Evolutionary conservation across 352 stramenopile species (phyloP), one percentile per base, ranked within the genome.

Genomic region (Phytophthora vignae): DNA sequence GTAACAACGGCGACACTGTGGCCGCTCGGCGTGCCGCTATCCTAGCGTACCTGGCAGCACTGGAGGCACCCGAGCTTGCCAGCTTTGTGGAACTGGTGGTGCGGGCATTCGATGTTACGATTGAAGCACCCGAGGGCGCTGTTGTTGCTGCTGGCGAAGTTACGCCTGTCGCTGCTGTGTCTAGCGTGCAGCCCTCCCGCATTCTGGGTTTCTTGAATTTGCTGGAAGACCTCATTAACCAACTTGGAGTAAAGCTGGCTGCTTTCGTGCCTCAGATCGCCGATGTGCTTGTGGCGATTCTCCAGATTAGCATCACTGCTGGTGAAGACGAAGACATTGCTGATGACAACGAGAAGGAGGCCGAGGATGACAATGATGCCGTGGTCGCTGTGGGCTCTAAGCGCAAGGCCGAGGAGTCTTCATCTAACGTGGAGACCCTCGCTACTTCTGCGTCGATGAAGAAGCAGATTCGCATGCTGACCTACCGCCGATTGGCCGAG

Each of bases 201-300:
- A 87, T 95, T 25, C 81, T 97, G 22, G 93, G 93, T 36, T 98
- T 98, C 67, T 75, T 98, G 44, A 97, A 98, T 53, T 64, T 98
- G 46, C 59, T 97, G 29, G 86, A 97, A 46, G 92, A 97, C 57
- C 74, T 98, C 7, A 86, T 97, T 10, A 78, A 67, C 0, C 93
- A 98, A 71, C 79, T 98, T 9, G 91, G 91, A 10, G 85, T 96
- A 0, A 94, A 96, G 69, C 69, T 97, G 46, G 69, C 90, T 21
- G 64, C 78, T 22, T 98, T 96, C 48, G 80, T 97, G n/a, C 87
- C 89, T 22, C 71, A 73, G 7, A 77, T 98, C 36, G 81, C 92
- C 3, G 76, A 94, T 46, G 67, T 98, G 25, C 70, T 97, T 29
- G 22, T 97, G 38, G 79, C 87, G 1, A 89, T 96, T 60, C 73